Evolutionary conservation across 257 asterid species (phyloP).

Genomic region (Nicotiana noctiflora): DNA sequence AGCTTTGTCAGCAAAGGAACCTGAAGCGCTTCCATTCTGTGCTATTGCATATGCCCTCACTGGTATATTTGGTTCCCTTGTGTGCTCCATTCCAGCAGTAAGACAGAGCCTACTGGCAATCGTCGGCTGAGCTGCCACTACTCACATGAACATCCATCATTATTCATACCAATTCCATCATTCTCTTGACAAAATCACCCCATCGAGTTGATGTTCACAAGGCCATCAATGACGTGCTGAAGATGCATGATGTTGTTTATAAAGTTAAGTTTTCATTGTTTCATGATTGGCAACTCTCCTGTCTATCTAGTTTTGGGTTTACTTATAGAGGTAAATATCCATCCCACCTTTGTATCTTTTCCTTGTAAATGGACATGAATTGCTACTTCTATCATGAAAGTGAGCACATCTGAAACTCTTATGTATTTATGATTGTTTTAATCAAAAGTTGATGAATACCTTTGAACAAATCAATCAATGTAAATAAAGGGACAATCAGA

Average conservation of each 20-base stretch:
- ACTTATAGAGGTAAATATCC: neutral
- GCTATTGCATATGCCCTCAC: conserved; percentile 97
- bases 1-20: conserved; percentile 95
- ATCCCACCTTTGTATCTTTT: neutral
- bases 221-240: neutral
- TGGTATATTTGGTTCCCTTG: conserved; percentile 86
- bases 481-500: too few species aligned
- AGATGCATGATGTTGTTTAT: neutral
- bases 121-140: conserved; percentile 39
- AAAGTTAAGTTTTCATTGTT: neutral
- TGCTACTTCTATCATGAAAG: neutral
- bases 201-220: neutral
- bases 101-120: conserved; percentile 82
- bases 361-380: neutral
- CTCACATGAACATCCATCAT: neutral
- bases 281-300: neutral
- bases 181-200: neutral
- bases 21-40: conserved; percentile 97
- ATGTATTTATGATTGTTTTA: neutral
- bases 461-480: too few species aligned
- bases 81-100: conserved; percentile 87
- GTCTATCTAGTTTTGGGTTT: neutral
- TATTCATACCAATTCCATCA: neutral
- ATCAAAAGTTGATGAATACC: too few species aligned
- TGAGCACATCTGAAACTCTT: neutral